Evolutionary conservation across 768 basidiomycete species (phyloP), one percentile per base, ranked within the genome.

Genomic region (Tulasnella sp.): DNA sequence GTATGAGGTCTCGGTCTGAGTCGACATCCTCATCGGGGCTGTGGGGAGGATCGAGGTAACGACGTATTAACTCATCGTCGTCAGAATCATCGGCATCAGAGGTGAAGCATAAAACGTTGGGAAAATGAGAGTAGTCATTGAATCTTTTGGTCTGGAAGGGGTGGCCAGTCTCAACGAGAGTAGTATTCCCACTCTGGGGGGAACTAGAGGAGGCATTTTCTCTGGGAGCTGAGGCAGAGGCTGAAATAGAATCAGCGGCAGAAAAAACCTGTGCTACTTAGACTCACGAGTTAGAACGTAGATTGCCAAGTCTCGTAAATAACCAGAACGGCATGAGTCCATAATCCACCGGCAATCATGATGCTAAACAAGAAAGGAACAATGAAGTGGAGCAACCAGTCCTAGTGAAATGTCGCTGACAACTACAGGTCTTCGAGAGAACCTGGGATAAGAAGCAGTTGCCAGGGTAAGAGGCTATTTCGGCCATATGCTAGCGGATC

Each of bases 261-360:
- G 0, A 9, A n/a, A n/a, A 24, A 4, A 5, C 0, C n/a, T 21
- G 0, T 0, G n/a, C n/a, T n/a, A 52, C 52, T 52, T 24, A 52
- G 34, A 72, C 71, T 14, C 14, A 72, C 71, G 36, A 27, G 16
- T 72, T 42, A 72, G 71, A 72, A 72, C n/a, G 40, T 36, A 72
- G 19, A 16, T 5, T 36, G 34, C 36, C 27, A 72, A 36, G 36
- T 72, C 71, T 72, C 19, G 36, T 16, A 19, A 14, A 34, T 2
- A 36, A 36, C 71, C 71, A 72, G 71, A 36, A 72, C 75, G 75
- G 42, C 38, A 44, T 8, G 44, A 76, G 36, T 44, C 75, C 36
- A 52, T 76, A 36, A 76, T 76, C 75, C 75, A 76, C 0, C 75
- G 52, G 52, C 75, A 76, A 56, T 76, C 75, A 58, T 76, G 56